Percentiles rank a stretch among this genome's conserved stretches.
phyloP scores from a whole-genome alignment of 495 filamentous ascomycete genomes.

The Annulohypoxylon stygium region DNA sequence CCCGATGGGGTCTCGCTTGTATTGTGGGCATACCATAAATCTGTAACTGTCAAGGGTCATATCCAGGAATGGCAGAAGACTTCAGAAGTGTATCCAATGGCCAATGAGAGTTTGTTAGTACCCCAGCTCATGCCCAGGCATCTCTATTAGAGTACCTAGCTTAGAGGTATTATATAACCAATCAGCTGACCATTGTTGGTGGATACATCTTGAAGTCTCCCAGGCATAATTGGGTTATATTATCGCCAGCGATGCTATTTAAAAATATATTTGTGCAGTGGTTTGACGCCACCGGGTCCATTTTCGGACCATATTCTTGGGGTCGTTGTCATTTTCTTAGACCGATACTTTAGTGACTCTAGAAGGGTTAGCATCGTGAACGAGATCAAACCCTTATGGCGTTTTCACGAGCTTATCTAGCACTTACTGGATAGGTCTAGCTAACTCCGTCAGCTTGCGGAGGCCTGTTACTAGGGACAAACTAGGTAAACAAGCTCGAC shows the following conservation, averaged over 20 bases:
- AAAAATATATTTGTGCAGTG: constrained; percentile 2
- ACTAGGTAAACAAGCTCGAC: not conserved
- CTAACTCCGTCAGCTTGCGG: not conserved
- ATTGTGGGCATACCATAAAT: not conserved
- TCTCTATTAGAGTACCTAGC: not conserved
- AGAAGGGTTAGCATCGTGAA: not conserved
- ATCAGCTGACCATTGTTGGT: not conserved
- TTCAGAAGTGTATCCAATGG: not conserved
- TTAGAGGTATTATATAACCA: not conserved
- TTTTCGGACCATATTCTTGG: not conserved
- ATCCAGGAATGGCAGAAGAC: not conserved
- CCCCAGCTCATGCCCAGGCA: not conserved
- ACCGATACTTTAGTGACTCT: not conserved
- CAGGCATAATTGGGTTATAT: not conserved
- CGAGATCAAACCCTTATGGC: not conserved
- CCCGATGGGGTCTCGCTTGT: constrained; percentile 1
- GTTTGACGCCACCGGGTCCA: not conserved
- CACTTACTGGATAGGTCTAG: not conserved
- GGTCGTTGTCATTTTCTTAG: not conserved
- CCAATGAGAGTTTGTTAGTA: not conserved
- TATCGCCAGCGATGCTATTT: not conserved
- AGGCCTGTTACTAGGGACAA: not conserved
- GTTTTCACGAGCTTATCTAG: not conserved
- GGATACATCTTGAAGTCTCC: not conserved
- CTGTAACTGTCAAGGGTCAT: not conserved